Base-by-base conservation (phyloP, 805 yeast species). In the Candida yuanshanica region DNA sequence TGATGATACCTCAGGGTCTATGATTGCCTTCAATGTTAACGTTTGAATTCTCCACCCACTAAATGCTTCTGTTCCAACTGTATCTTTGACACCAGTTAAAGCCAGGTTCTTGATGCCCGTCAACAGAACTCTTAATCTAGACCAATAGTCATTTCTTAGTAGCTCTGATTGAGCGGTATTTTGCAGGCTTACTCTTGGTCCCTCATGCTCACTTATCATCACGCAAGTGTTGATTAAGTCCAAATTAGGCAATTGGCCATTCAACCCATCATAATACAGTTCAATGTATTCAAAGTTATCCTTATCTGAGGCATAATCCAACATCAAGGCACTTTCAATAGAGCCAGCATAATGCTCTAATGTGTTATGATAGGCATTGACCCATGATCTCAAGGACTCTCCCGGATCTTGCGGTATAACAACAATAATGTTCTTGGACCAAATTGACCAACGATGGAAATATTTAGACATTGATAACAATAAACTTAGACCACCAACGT, bases 31-130 rank as follows among this genome's bases (percentile, higher is more conserved):
- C 25, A 93, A 56, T 0, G 96, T 86, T 17, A 93, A 60, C 0
- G 98, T 83, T 62, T 91, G 98, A 44, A 93, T 84, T 58, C 95
- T 83, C 95, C 96, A 93, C 5, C 98, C 97, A 39, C 93, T 82
- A 57, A 91, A 93, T 12, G 91, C 88, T 58, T 91, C 97, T 51
- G 89, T 79, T n/a, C 93, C 86, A 32, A 80, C 71, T 0, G 74
- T 69, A 5, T 65, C 68, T 38, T 65, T 68, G 21, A 85, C 60
- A 1, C 98, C 98, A 0, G 95, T 73, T 6, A 79, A 55, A 4
- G 90, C 77, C 55, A 86, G 75, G 36, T 75, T 74, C 42, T 72
- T 62, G n/a, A 93, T 74, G 0, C 96, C 93, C 27, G 70, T 65
- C 13, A 75, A 44, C 38, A 93, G 56, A 0, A 83, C 75, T 21